Evolutionary conservation across 805 yeast genomes (phyloP).

Genomic region (Alloascoidea hylecoeti): DNA sequence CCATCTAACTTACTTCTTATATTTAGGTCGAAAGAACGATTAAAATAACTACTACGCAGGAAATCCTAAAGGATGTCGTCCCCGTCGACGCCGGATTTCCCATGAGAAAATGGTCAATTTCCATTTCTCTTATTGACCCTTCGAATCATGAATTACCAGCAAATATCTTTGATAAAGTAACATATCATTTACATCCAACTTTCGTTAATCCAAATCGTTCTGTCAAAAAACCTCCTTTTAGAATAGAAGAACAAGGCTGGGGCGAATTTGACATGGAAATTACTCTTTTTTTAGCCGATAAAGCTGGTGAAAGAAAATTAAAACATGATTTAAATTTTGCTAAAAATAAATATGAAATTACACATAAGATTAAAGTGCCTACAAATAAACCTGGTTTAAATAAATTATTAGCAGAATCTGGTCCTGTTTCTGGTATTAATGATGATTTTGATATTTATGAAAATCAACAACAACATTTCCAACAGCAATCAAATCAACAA

Average conservation of each 20-base stretch:
- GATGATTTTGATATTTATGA: slow-evolving; percentile 11
- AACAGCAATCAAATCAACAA: slow-evolving; percentile 8
- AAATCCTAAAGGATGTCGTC: slow-evolving; percentile 65
- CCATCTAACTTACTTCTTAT: slow-evolving; percentile 1
- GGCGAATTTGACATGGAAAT: slow-evolving; percentile 92
- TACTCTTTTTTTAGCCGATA: slow-evolving; percentile 62
- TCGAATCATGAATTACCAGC: slow-evolving; percentile 81
- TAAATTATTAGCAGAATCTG: slow-evolving; percentile 64
- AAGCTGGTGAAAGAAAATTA: slow-evolving; percentile 77
- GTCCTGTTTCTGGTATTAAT: slow-evolving; percentile 54
- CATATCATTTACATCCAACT: slow-evolving; percentile 90
- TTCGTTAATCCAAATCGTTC: slow-evolving; percentile 80
- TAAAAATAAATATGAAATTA: slow-evolving; percentile 62
- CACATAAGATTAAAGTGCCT: slow-evolving; percentile 68
- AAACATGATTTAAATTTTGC: slow-evolving; percentile 83
- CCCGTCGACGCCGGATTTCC: slow-evolving; percentile 87
- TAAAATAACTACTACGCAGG: slow-evolving; percentile 78
- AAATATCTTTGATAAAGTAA: slow-evolving; percentile 77
- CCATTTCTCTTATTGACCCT: slow-evolving; percentile 59
- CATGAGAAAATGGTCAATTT: slow-evolving; percentile 86
- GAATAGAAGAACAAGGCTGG: slow-evolving; percentile 91
- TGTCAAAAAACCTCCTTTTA: slow-evolving; percentile 72
- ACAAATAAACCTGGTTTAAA: slow-evolving; percentile 59
- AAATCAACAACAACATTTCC: slow-evolving; percentile 10
- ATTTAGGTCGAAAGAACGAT: slow-evolving; percentile 75